Conservation (phyloP, 2,329 filamentous ascomycete genomes). For the Colletotrichum theobromicola region DNA sequence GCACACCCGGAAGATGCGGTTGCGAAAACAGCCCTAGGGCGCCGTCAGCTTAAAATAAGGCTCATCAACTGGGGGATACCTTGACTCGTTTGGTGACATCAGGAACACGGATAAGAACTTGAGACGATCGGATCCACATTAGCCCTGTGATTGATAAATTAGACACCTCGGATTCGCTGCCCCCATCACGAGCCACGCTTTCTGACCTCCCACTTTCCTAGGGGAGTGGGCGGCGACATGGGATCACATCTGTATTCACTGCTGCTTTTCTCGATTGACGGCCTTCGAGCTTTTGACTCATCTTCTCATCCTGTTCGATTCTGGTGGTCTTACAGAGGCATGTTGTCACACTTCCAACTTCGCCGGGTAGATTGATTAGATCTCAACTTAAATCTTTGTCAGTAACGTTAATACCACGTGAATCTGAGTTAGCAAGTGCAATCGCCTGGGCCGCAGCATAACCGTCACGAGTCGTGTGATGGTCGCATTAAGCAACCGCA, state of each 20-base stretch:
- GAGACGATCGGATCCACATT: background rate
- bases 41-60: background rate
- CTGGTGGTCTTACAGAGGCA: background rate
- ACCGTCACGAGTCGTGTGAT: background rate
- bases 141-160: fast-evolving
- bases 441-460: background rate
- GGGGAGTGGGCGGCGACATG: background rate
- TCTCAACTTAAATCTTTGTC: fast-evolving
- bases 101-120: background rate
- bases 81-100: background rate
- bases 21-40: background rate
- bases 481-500: background rate
- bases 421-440: background rate
- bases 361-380: background rate
- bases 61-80: fast-evolving
- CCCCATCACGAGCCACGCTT: background rate
- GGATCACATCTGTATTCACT: background rate
- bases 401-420: background rate
- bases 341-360: fast-evolving
- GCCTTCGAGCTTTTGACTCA: background rate
- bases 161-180: background rate
- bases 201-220: background rate
- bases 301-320: background rate
- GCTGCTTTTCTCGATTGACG: background rate
- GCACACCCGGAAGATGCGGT: background rate